These are phyloP conservation scores for Jackrogersella multiformis DNA, from an alignment of 495 filamentous ascomycete species.

Conservation along the genomic window DNA sequence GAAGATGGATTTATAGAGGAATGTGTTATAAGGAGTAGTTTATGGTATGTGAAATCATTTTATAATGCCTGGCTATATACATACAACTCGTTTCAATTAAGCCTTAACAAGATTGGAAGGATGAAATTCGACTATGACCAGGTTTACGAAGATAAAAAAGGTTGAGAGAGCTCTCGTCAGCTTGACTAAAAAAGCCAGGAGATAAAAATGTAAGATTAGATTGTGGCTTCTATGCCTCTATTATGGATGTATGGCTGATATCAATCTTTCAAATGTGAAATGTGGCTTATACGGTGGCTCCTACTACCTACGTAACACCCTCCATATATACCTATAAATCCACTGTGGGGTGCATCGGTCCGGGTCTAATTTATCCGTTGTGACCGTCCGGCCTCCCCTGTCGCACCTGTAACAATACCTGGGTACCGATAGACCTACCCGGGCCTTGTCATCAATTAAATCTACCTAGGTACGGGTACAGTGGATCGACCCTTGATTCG, in stretches of 20 bases:
- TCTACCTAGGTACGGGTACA: background rate
- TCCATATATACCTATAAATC: too few relatives aligned
- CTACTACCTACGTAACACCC: too few relatives aligned
- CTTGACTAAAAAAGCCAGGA: background rate
- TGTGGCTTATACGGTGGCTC: background rate
- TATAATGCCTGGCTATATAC: background rate
- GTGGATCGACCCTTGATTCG: constrained; percentile 37
- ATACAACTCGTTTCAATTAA: background rate
- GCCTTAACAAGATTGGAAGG: background rate
- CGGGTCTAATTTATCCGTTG: constrained; percentile 32
- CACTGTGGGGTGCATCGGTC: background rate
- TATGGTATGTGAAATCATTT: background rate
- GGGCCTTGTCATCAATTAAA: constrained; percentile 38
- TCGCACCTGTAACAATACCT: constrained; percentile 9
- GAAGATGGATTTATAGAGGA: background rate
- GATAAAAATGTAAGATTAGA: background rate
- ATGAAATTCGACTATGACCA: background rate
- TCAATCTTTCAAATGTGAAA: background rate
- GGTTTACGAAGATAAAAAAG: background rate
- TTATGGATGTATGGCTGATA: constrained; percentile 1
- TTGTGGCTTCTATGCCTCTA: background rate
- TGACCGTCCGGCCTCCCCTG: background rate
- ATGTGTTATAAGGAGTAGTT: background rate
- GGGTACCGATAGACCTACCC: background rate
- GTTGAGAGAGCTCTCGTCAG: constrained; percentile 26